Evolutionary conservation across 1,284 basidiomycete genomes (phyloP), one percentile per base, ranked within the genome.

Genomic region (Paramarasmius palmivorus): DNA sequence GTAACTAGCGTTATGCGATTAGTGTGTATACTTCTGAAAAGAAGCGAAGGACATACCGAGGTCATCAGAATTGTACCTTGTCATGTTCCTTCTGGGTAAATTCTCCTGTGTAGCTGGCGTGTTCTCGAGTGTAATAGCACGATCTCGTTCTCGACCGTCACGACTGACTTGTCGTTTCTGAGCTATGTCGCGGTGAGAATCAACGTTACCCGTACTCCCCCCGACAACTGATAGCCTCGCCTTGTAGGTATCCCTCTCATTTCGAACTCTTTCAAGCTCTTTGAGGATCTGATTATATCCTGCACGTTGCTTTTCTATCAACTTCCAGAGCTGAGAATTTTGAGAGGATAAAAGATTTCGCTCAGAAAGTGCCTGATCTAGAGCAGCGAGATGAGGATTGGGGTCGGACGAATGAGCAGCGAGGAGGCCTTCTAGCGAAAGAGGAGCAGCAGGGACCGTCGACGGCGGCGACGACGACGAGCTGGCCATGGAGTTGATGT

Each of bases 251-350:
- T 93, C 92, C n/a, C 92, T 80, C 65, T 94, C 92, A 19, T 75
- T 74, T 15, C 92, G 79, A 50, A 95, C 81, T 41, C 93, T 82
- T 59, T 94, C 92, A 40, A 91, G 74, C 59, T 92, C 89, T 71
- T 88, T 90, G 66, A 89, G 73, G 50, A 88, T 81, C 55, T 88
- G 82, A 57, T 78, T 83, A 63, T 90, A 89, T 6, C 81, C 86
- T 35, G 79, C 69, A 50, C 87, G 78, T 63, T 93, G 90, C 68
- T 93, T 93, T 77, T 95, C 93, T 67, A 95, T 88, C 57, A 95
- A 79, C 69, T 93, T 94, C 93, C 93, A 95, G 26, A 95, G 81
- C 70, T 94, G 92, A 5, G 86, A 75, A 68, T 95, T 95, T 73
- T 95, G 93, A 8, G 82, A 71, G 35, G 87, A 85, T 50, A 94